Conservation (phyloP, 169 alveolate species). For the Eimeria tenella region DNA sequence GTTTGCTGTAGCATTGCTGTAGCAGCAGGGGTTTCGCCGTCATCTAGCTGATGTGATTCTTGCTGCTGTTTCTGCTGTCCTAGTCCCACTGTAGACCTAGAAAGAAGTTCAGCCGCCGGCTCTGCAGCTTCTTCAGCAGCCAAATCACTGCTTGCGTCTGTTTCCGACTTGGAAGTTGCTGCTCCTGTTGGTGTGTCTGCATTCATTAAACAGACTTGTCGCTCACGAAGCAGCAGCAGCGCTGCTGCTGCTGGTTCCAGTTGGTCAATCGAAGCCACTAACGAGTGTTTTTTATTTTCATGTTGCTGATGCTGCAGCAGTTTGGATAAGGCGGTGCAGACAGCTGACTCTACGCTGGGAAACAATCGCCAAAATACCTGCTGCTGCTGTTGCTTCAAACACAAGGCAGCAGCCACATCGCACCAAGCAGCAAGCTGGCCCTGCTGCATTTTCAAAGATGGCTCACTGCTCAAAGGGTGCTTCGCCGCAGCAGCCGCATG, state of each 20-base stretch:
- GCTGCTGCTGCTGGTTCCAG: conserved; percentile 38
- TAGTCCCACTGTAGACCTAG: neutral
- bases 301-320: conserved; percentile 25
- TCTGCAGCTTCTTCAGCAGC: neutral
- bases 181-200: conserved; percentile 7
- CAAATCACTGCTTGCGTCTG: neutral
- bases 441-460: neutral
- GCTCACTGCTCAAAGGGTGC: neutral
- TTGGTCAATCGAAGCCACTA: neutral
- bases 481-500: conserved; percentile 21
- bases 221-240: neutral
- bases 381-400: conserved; percentile 19
- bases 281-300: neutral
- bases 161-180: neutral
- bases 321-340: neutral
- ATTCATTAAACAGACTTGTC: neutral
- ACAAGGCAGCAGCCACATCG: conserved; percentile 40
- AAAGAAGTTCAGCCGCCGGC: neutral
- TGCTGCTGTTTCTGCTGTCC: conserved; percentile 1
- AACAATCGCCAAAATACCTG: neutral
- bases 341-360: conserved; percentile 15
- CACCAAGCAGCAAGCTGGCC: conserved; percentile 35
- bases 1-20: neutral
- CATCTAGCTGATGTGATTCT: neutral
- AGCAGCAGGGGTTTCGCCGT: conserved; percentile 22